Percentiles rank a stretch among this genome's conserved stretches.
Conservation (phyloP, 2,329 filamentous ascomycete species). For the Grosmannia penicillata region DNA sequence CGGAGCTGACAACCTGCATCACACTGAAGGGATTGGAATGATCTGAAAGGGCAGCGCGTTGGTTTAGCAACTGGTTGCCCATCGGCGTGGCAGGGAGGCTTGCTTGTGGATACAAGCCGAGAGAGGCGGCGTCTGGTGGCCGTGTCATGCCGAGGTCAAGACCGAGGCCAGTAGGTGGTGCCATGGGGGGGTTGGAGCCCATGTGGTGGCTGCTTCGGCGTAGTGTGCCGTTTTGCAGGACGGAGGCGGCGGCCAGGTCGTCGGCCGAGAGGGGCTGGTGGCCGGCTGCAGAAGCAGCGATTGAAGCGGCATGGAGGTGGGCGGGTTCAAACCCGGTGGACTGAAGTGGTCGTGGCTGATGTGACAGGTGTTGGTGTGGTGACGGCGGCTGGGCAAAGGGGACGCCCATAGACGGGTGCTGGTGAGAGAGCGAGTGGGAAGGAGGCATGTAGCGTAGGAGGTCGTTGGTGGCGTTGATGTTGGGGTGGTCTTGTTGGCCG, state of each 20-base stretch:
- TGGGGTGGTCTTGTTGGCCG: slow-evolving; percentile 31
- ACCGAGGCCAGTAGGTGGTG: background rate
- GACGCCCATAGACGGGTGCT: background rate
- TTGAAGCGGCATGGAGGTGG: no score
- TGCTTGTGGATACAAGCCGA: no score
- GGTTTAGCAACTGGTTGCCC: no score
- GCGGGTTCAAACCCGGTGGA: no score
- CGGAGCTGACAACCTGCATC: background rate
- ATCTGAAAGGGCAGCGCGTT: no score
- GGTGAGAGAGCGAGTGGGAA: slow-evolving; percentile 9
- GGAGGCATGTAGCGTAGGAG: slow-evolving; percentile 13
- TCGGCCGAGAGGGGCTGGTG: slow-evolving; percentile 30
- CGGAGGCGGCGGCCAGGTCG: slow-evolving; percentile 41
- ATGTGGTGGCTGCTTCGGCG: background rate
- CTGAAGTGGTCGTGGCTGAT: slow-evolving; percentile 10
- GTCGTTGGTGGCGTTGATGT: slow-evolving; percentile 13
- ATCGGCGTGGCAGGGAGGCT: no score
- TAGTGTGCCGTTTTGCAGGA: slow-evolving; percentile 29
- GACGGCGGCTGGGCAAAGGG: background rate
- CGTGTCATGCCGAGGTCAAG: background rate
- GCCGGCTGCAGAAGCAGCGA: slow-evolving; percentile 6
- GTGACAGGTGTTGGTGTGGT: slow-evolving; percentile 6
- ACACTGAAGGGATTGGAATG: background rate
- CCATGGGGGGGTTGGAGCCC: background rate
- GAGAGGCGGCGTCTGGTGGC: no score